Evolutionary conservation across 192 early-diverging fungal species (phyloP), one percentile per base, ranked within the genome.

Genomic region (Glomus cerebriforme): DNA sequence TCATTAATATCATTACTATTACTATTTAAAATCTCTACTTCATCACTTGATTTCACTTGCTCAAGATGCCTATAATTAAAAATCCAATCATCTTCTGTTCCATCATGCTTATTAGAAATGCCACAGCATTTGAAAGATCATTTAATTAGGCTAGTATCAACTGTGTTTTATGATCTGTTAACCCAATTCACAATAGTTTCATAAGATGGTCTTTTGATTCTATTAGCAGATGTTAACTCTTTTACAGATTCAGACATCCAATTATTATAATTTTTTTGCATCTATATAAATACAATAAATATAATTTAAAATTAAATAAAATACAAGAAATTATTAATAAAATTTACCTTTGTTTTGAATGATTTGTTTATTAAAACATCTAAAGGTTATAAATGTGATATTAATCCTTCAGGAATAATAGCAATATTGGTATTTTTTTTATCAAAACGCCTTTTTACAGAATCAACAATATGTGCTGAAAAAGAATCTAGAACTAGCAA

Each of bases 111-210:
- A 26, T 47, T 49, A 39, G 39, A 72, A 45, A 72, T 49, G 22
- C 39, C 69, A 72, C 69, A 72, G 37, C 69, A 72, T 49, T 72
- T 72, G 5, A 72, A 72, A n/a, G 39, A 39, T 19, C 27, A 4
- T 34, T 47, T 7, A 45, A 72, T 68, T 5, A 68, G 15, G 15
- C 27, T 3, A 68, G 15, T 69, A 34, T 72, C 70, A 54, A 72
- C 8, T 24, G 27, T 5, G 19, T 72, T 27, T 17, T 34, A 72
- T 72, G 69, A n/a, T 37, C 17, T 72, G 17, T 72, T 47, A 9
- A 69, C 67, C 67, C 67, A 69, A 29, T 29, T 35, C 7, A 35
- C 67, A 69, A 69, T 0, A 35, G 34, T 69, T 9, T 35, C 34
- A n/a, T 72, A 72, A 8, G 29, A 47, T 26, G 32, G 39, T 10